These are phyloP conservation scores for Kluyveromyces sp. DNA, from an alignment of 1,139 yeast genomes.

Conservation along the genomic window DNA sequence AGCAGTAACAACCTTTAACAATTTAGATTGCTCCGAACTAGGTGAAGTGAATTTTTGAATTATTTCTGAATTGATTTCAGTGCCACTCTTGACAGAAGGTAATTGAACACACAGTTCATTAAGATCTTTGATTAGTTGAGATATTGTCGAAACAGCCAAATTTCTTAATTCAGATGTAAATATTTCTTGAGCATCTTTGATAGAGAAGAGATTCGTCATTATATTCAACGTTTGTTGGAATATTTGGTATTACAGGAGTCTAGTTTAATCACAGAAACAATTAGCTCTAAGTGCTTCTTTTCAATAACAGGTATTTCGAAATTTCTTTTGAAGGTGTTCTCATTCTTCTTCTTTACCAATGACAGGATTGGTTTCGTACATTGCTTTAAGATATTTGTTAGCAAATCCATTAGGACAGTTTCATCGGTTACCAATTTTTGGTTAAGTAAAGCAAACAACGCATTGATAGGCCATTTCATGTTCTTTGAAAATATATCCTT, in stretches of 20 bases:
- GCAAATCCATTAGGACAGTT: conserved; percentile 64
- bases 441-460: conserved; percentile 55
- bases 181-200: conserved; percentile 54
- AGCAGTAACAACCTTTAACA: conserved; percentile 79
- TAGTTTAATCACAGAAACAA: conserved; percentile 66
- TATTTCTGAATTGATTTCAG: conserved; percentile 45
- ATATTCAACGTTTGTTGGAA: conserved; percentile 79
- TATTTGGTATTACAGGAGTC: conserved; percentile 83
- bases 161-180: conserved; percentile 65
- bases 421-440: conserved; percentile 61
- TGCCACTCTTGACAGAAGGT: conserved; percentile 31
- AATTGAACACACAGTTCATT: conserved; percentile 44
- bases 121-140: conserved; percentile 50
- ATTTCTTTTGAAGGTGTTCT: conserved; percentile 22
- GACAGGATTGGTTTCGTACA: conserved; percentile 66
- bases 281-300: conserved; percentile 50
- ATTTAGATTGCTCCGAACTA: conserved; percentile 80
- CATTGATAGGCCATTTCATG: conserved; percentile 64
- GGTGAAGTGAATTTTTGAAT: conserved; percentile 69
- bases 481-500: conserved; percentile 37
- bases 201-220: conserved; percentile 66
- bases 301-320: conserved; percentile 61
- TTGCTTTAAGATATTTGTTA: conserved; percentile 68
- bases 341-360: conserved; percentile 33
- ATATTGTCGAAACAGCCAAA: conserved; percentile 58